Evolutionary conservation across 345 rosid species (phyloP).

Genomic region (Carallia pectinifolia): DNA sequence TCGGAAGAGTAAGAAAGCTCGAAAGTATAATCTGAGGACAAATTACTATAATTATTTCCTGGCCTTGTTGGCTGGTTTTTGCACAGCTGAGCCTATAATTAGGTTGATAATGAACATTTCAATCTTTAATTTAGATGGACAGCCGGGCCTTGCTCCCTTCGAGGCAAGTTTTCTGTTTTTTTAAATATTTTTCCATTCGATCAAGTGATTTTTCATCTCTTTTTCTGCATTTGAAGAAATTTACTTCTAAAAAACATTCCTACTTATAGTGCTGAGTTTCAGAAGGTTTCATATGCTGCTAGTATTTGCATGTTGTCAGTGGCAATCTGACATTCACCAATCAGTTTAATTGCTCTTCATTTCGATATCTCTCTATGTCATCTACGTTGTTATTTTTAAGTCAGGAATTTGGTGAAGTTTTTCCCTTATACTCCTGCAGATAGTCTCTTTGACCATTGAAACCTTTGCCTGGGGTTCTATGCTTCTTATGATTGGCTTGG

Average conservation of each 20-base stretch:
- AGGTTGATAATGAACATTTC: slow-evolving; percentile 27
- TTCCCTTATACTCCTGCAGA: slow-evolving; percentile 14
- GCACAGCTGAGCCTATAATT: slow-evolving; percentile 26
- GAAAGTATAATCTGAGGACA: slow-evolving; percentile 21
- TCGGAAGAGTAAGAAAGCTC: slow-evolving; percentile 16
- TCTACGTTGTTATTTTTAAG: neutral
- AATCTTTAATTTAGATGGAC: slow-evolving; percentile 29
- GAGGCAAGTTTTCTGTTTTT: slow-evolving; percentile 24
- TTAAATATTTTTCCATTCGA: no score
- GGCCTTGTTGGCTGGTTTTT: slow-evolving; percentile 24
- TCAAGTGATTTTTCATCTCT: no score
- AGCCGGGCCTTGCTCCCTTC: slow-evolving; percentile 22
- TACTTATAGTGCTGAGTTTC: no score
- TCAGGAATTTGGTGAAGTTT: neutral
- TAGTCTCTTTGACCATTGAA: slow-evolving; percentile 22
- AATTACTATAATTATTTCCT: slow-evolving; percentile 26
- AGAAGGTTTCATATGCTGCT: no score
- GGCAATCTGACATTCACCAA: neutral
- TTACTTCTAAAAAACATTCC: no score
- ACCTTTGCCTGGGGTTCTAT: slow-evolving; percentile 31
- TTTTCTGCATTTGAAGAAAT: no score
- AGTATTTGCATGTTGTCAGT: neutral
- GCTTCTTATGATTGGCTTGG: slow-evolving; percentile 27
- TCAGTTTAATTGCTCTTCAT: neutral
- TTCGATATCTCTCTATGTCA: no score